Base-by-base conservation (phyloP, 306 rosid genomes). In the Carpinus viminea region DNA sequence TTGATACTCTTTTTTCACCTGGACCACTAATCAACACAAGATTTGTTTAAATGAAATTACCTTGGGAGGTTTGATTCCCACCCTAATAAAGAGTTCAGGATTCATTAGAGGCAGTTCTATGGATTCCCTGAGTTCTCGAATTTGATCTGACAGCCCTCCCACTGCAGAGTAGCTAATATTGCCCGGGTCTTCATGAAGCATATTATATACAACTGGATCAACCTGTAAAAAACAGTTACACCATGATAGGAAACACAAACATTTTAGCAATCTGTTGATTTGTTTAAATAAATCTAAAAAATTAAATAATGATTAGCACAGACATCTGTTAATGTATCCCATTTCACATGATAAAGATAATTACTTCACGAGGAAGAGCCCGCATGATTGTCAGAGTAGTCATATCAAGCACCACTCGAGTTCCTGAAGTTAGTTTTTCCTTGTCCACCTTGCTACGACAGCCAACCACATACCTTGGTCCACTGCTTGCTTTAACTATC, bases 121-220 rank as follows among this genome's bases (percentile, higher is more conserved):
- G 10, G 89, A 86, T 61, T 89, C 92, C 79, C 92, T 86, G 74
- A 89, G 77, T 74, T 89, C 90, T 70, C 90, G 79, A 59, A 89
- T 86, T 79, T 89, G 90, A 59, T 86, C 92, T 38, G 90, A 85
- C 41, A 86, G 77, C 47, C 92, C 92, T 18, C 92, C 92, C 18
- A 89, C 90, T 0, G 88, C 92, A 10, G 92, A 89, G 80, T 89
- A 86, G 78, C 90, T 89, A 76, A 89, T 83, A 86, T 89, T 89
- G n/a, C 90, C 92, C 4, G 90, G 90, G 74, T 89, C 90, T 78
- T 89, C 90, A 68, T 86, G 92, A 80, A 89, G 89, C 92, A 89
- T 89, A 45, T 89, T 89, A 65, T 89, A 89, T 21, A 89, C 87
- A 64, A 84, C 86, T 11, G 89, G 90, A 74, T 89, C 89, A 24